phyloP scores from a whole-genome alignment of 169 alveolate species.

The Plasmodium falciparum region DNA sequence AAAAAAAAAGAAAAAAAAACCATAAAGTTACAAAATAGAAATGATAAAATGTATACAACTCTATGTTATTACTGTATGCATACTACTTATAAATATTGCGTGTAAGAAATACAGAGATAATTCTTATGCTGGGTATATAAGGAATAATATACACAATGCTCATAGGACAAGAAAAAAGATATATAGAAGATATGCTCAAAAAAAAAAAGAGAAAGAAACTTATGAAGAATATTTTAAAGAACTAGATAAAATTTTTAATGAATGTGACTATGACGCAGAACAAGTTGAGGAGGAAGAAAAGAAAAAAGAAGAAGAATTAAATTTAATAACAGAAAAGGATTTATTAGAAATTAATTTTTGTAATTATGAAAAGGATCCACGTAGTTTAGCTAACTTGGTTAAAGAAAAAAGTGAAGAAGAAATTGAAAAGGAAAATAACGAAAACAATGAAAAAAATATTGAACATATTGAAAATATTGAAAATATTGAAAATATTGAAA shows the following conservation, averaged over 20 bases:
- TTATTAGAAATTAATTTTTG: conserved; percentile 54
- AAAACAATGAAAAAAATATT: conserved; percentile 2
- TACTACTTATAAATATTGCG: not conserved
- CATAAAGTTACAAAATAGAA: not conserved
- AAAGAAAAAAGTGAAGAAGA: conserved; percentile 16
- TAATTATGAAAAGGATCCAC: conserved; percentile 70
- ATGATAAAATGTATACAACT: conserved; percentile 19
- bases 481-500: not conserved
- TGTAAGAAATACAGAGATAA: not conserved
- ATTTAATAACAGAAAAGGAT: conserved; percentile 35
- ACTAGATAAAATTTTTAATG: conserved; percentile 58
- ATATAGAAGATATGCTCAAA: conserved; percentile 4
- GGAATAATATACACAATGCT: not conserved
- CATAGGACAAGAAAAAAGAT: not conserved
- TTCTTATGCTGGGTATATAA: not conserved
- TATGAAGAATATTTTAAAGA: conserved; percentile 64
- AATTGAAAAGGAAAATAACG: not conserved
- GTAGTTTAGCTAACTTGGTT: conserved; percentile 56
- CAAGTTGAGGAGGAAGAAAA: conserved; percentile 66
- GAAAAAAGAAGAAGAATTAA: conserved; percentile 42
- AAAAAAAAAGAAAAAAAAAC: no score
- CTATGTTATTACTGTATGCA: not conserved
- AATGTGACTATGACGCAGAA: conserved; percentile 45
- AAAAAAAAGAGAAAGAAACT: conserved; percentile 30
- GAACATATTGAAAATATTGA: conserved; percentile 1